A percentile compares a stretch with the other conserved stretches of the same genome.
phyloP scores from a whole-genome alignment of 2,329 filamentous ascomycete species.

The Colletotrichum sp. region DNA sequence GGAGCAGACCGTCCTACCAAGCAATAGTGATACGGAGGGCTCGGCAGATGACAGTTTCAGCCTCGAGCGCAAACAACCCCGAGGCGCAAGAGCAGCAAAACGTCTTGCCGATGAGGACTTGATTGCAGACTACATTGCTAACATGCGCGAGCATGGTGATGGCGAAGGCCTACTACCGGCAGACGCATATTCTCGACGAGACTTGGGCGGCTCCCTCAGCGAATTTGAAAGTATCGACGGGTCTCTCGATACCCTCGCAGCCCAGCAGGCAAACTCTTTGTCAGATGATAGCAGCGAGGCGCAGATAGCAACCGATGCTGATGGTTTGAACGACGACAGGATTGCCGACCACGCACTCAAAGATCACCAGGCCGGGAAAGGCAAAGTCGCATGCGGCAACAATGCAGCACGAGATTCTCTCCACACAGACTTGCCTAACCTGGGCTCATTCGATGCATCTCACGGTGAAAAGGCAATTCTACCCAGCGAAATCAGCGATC shows the following conservation, averaged over 20 bases:
- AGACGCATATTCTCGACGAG: constrained; percentile 54
- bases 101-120: constrained; percentile 58
- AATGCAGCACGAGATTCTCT: not conserved
- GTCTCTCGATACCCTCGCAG: not conserved
- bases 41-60: not conserved
- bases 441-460: not conserved
- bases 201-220: constrained; percentile 27
- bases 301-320: not conserved
- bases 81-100: not conserved
- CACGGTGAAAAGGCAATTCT: not conserved
- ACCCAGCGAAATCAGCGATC: not conserved
- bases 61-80: not conserved
- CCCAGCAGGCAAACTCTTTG: not conserved
- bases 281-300: not conserved
- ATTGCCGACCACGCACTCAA: not conserved
- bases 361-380: not conserved
- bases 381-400: not conserved
- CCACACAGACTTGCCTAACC: not conserved
- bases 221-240: constrained; percentile 31
- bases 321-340: not conserved
- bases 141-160: constrained; percentile 58
- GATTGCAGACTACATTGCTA: constrained; percentile 74
- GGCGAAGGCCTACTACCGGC: constrained; percentile 68
- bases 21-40: constrained; percentile 11
- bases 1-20: constrained; percentile 22